Conservation (phyloP, 345 rosid species). For the Tarenaya hassleriana region DNA sequence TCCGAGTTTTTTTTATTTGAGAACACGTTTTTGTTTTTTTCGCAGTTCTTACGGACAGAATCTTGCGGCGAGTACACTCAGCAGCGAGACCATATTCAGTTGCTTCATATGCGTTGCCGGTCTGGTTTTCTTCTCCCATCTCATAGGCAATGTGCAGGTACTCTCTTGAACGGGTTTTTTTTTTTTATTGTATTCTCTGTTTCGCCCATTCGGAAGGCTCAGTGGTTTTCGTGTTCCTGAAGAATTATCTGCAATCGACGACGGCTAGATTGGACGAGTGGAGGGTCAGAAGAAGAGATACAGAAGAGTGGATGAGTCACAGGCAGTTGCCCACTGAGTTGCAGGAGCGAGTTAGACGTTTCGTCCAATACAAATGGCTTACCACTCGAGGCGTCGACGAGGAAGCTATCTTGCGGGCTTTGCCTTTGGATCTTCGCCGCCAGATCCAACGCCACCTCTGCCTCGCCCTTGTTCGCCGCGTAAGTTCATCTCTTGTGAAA, state of each 20-base stretch:
- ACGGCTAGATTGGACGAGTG: constrained; percentile 79
- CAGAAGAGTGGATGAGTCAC: constrained; percentile 97
- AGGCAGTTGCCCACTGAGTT: constrained; percentile 71
- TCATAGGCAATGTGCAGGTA: constrained; percentile 87
- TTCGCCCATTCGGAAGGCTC: constrained; percentile 2
- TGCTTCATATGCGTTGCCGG: constrained; percentile 62
- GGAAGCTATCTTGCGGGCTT: constrained; percentile 59
- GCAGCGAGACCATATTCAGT: constrained; percentile 56
- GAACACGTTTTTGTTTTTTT: constrained; percentile 12
- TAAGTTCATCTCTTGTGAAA: constrained; percentile 22
- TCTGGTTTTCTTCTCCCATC: constrained; percentile 73
- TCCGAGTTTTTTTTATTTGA: neutral
- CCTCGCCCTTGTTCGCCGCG: constrained; percentile 85
- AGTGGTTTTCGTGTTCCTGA: constrained; percentile 20
- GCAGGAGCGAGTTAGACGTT: constrained; percentile 73
- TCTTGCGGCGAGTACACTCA: constrained; percentile 47
- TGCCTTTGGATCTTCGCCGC: constrained; percentile 71
- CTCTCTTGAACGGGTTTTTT: neutral
- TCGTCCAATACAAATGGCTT: constrained; percentile 76
- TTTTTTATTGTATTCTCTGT: neutral
- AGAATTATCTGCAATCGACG: constrained; percentile 83
- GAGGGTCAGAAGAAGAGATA: constrained; percentile 78
- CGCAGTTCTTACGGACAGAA: constrained; percentile 85
- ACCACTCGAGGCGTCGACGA: constrained; percentile 83
- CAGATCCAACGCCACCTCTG: constrained; percentile 76